phyloP scores from a whole-genome alignment of 139 green algal genomes.

The Chlorella sp. region DNA sequence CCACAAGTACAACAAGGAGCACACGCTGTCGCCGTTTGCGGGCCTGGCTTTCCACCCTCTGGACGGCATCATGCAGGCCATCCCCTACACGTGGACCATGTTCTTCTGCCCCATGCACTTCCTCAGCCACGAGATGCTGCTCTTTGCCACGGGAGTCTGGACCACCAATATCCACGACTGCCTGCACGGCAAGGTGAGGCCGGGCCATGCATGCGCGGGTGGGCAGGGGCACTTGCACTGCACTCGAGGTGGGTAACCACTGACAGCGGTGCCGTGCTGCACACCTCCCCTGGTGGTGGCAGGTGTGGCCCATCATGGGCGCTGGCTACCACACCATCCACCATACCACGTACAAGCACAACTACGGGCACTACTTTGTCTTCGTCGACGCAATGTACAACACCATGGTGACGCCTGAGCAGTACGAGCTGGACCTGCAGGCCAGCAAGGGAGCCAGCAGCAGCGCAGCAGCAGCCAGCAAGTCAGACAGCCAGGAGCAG shows the following conservation, averaged over 20 bases:
- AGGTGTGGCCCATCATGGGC: conserved; percentile 84
- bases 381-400: conserved; percentile 84
- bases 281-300: no score
- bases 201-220: not conserved
- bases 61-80: conserved; percentile 57
- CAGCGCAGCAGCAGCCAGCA: no score
- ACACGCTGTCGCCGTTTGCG: conserved; percentile 92
- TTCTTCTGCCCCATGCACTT: conserved; percentile 88
- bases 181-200: conserved; percentile 63
- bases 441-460: no score
- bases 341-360: conserved; percentile 90
- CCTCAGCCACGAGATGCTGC: conserved; percentile 86
- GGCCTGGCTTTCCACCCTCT: conserved; percentile 91
- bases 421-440: conserved; percentile 23
- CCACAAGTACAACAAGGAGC: conserved; percentile 99
- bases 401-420: conserved; percentile 54
- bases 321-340: conserved; percentile 95
- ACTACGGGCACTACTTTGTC: conserved; percentile 93
- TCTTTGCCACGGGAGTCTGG: conserved; percentile 91
- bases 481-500: no score
- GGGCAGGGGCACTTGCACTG: no score
- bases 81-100: conserved; percentile 77
- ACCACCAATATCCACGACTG: conserved; percentile 96
- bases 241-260: no score
- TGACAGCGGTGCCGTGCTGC: no score